Evolutionary conservation across 306 rosid species (phyloP), one percentile per base, ranked within the genome.

Genomic region (Alnus rubra): DNA sequence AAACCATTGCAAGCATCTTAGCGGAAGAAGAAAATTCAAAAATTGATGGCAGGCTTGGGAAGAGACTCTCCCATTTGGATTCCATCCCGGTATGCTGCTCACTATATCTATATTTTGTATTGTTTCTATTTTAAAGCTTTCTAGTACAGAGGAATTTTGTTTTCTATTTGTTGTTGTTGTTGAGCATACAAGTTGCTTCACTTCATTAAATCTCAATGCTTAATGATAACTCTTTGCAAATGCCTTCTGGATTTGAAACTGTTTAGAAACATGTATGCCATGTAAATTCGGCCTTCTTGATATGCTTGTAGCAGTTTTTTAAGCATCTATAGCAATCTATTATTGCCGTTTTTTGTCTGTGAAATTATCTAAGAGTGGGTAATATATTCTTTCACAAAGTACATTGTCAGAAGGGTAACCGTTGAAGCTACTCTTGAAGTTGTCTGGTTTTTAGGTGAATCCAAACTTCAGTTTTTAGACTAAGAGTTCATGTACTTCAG

Each of bases 1-100:
- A 84, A 56, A 84, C 97, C 30, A 89, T 95, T 85, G 99, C 99
- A 4, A 86, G 80, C 58, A 86, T 93, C 75, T 89, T 93, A 72
- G 99, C 89, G 0, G 92, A 90, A 80, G 95, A 88, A 2, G 92
- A 88, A 79, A 79, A 79, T 74, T 75, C 49, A 70, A 89, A 62
- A 73, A 39, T 48, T 7, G 86, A 83, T 19, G 76, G 81, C 84
- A 86, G 69, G 90, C 93, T 93, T 18, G 97, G 96, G 84, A 93
- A 86, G 84, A 87, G 99, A 18, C 97, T 96, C 59, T 89, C 93
- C 48, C 99, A 96, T 91, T 87, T 96, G 76, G 92, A 90, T 88
- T 96, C 99, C 3, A 91, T 96, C 78, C 99, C 97, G 54, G 99
- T 96, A 88, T 52, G 80, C 54, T 79, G 51, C 74, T 85, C 45